Base-by-base conservation (phyloP, 306 rosid species). In the Lupinus albus region DNA sequence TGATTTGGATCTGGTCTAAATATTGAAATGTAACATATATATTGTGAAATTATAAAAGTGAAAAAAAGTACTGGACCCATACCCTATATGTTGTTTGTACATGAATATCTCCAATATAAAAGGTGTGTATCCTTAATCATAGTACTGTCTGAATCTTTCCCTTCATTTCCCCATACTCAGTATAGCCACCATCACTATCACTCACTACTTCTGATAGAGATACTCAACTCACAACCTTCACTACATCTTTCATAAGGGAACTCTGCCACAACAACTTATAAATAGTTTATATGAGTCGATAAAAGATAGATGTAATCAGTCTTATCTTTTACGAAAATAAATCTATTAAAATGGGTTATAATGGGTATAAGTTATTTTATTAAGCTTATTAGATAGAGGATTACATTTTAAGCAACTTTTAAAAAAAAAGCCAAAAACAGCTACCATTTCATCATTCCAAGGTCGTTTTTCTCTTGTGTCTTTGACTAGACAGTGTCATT, bases 231-330 rank as follows among this genome's bases (percentile, higher is more conserved):
- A 38, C 47, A 44, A 53, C 46, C 46, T 47, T 66, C 68, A 13
- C 61, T 45, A 30, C 39, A 11, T 58, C 75, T 59, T 70, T 57
- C 64, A 14, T 56, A 38, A 21, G 10, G n/a, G n/a, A n/a, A n/a
- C n/a, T n/a, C n/a, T n/a, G n/a, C n/a, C n/a, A n/a, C n/a, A n/a
- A n/a, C n/a, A n/a, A n/a, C n/a, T n/a, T n/a, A n/a, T n/a, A n/a
- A n/a, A n/a, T n/a, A n/a, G n/a, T n/a, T n/a, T n/a, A n/a, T n/a
- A n/a, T n/a, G n/a, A n/a, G n/a, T n/a, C n/a, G n/a, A n/a, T n/a
- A n/a, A n/a, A n/a, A n/a, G n/a, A n/a, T n/a, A n/a, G 61, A 68
- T 53, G 58, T 73, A 47, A 56, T 46, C 75, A 70, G 62, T 15
- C 20, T 65, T 76, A 62, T 58, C 2, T 28, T 28, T 28, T 28